phyloP scores from a whole-genome alignment of 2,329 filamentous ascomycete species.

The Hypoxylon sp. region DNA sequence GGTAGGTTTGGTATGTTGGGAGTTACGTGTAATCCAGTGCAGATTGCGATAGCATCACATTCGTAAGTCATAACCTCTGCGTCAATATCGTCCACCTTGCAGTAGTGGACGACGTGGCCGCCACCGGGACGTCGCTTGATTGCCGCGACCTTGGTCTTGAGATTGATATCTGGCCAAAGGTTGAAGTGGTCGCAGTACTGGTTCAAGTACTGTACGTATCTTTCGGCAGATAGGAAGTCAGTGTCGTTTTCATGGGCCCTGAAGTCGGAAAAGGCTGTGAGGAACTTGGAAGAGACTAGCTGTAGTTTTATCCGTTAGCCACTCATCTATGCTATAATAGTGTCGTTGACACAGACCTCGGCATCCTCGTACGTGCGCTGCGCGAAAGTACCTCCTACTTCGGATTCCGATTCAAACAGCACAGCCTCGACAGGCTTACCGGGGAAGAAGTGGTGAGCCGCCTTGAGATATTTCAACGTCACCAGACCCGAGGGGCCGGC shows the following conservation, averaged over 20 bases:
- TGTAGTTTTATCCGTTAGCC: slow-evolving; percentile 28
- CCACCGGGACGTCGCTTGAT: slow-evolving; percentile 43
- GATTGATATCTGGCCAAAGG: slow-evolving; percentile 22
- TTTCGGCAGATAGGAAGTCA: slow-evolving; percentile 60
- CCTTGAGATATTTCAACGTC: slow-evolving; percentile 57
- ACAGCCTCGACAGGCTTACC: slow-evolving; percentile 56
- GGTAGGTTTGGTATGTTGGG: slow-evolving; percentile 58
- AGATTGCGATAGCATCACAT: slow-evolving; percentile 63
- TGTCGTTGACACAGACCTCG: slow-evolving; percentile 49
- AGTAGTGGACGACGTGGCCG: slow-evolving; percentile 41
- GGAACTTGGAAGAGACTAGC: slow-evolving; percentile 61
- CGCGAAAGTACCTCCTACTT: slow-evolving; percentile 46
- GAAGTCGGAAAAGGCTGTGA: slow-evolving; percentile 63
- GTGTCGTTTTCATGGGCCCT: slow-evolving; percentile 56
- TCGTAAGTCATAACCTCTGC: slow-evolving; percentile 35
- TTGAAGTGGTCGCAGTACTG: slow-evolving; percentile 27
- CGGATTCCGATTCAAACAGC: slow-evolving; percentile 44
- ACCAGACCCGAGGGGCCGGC: slow-evolving; percentile 56
- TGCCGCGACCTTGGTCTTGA: slow-evolving; percentile 47
- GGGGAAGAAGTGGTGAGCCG: slow-evolving; percentile 51
- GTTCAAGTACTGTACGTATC: slow-evolving; percentile 59
- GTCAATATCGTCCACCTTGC: slow-evolving; percentile 4
- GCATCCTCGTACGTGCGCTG: slow-evolving; percentile 61
- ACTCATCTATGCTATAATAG: not conserved
- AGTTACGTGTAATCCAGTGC: slow-evolving; percentile 60